Evolutionary conservation across 2,329 filamentous ascomycete genomes (phyloP), one percentile per base, ranked within the genome.

Genomic region (Aspergillus fructus): DNA sequence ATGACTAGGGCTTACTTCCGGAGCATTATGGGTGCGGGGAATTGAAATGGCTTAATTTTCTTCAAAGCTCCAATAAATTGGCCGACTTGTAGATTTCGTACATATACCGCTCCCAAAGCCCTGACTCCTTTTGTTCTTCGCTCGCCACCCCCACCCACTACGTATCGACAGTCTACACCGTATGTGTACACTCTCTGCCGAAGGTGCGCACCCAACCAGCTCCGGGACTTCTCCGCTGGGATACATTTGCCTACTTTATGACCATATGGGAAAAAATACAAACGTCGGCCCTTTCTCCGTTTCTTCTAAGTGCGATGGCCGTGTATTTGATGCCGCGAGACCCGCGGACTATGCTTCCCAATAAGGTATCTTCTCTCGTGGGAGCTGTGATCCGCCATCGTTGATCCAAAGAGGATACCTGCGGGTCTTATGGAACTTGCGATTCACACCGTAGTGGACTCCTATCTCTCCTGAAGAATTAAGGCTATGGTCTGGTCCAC

Each of bases 1-100:
- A 47, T 59, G 49, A 30, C 65, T 66, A 62, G 67, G 70, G 40
- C 37, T 64, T 66, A 42, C 52, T 53, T 51, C 63, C 59, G 68
- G 69, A 64, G 69, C 68, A 66, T 70, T 64, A 58, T 42, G 56
- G 51, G 53, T 49, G 53, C 37, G 30, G 49, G 45, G 39, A 59
- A 60, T 60, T 48, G 55, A 54, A 59, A 58, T 59, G 42, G 56
- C 24, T 59, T 62, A 42, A 52, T 53, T 51, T 47, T 63, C 45
- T 34, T 48, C 50, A 49, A 49, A 65, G 67, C 69, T 71, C 70
- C 64, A 45, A 24, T 58, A 59, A 55, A 54, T 52, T 41, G 37
- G 40, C 17, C 33, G 8, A n/a, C 2, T 40, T 13, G 41, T 43
- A 50, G 21, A 39, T 30, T 24, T 27, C 9, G 53, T 47, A 54